A percentile compares a stretch with the other conserved stretches of the same genome.
Evolutionary conservation across 345 rosid genomes (phyloP).

Genomic region (Lepidium sativum): DNA sequence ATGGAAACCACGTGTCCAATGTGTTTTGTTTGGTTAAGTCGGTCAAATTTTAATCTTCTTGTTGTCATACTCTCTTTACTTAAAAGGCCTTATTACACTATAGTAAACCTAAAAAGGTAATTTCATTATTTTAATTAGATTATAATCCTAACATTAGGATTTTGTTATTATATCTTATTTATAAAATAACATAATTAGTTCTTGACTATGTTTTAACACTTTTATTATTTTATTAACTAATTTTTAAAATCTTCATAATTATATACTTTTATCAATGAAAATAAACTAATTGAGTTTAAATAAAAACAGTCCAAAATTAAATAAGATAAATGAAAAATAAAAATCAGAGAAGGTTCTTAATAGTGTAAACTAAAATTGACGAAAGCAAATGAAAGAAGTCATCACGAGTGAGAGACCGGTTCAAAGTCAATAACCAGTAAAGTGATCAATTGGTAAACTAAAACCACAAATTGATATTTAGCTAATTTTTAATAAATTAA

Average conservation of each 20-base stretch:
- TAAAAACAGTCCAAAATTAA: background rate
- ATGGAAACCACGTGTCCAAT: slow-evolving; percentile 29
- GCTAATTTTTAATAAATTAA: background rate
- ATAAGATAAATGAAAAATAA: background rate
- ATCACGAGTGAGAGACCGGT: slow-evolving; percentile 25
- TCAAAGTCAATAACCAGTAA: slow-evolving; percentile 30
- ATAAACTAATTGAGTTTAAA: background rate
- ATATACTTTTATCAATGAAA: background rate
- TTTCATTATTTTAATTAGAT: background rate
- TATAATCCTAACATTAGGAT: background rate
- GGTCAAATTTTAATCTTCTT: slow-evolving; percentile 44
- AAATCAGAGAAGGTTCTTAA: background rate
- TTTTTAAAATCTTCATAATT: background rate
- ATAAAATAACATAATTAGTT: background rate
- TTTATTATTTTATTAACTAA: background rate
- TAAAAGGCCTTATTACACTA: background rate
- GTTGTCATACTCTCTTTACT: slow-evolving; percentile 1
- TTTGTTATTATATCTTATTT: background rate
- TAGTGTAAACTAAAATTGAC: slow-evolving; percentile 22
- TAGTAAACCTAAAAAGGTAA: background rate
- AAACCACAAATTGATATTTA: slow-evolving; percentile 6
- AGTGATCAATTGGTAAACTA: slow-evolving; percentile 13
- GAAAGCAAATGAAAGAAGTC: background rate
- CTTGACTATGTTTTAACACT: background rate
- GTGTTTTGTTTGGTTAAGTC: slow-evolving; percentile 32